Conservation (phyloP, 139 green algal genomes). For the Chloropicon primus region DNA sequence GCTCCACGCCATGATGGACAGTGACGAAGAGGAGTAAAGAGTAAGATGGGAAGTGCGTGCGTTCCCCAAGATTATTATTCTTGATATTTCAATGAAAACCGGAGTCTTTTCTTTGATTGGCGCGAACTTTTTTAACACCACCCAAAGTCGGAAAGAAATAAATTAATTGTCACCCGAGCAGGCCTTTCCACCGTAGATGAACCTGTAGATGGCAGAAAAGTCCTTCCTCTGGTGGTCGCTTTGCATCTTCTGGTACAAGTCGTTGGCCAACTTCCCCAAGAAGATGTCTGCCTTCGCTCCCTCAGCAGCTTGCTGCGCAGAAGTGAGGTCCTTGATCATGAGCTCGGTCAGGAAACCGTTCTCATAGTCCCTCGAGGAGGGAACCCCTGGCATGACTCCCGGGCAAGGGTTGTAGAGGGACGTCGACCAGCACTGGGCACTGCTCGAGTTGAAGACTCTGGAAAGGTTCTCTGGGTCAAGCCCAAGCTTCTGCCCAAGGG, state of each 20-base stretch:
- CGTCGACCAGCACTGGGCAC: slow-evolving; percentile 47
- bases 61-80: too few species aligned
- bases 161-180: neutral
- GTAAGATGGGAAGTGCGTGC: neutral
- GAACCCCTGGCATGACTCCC: slow-evolving; percentile 31
- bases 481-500: slow-evolving; percentile 42
- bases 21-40: neutral
- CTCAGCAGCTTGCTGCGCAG: slow-evolving; percentile 31
- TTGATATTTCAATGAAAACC: too few species aligned
- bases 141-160: too few species aligned
- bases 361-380: slow-evolving; percentile 33
- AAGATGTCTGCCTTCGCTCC: slow-evolving; percentile 12
- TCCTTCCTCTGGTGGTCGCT: slow-evolving; percentile 23
- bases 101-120: too few species aligned
- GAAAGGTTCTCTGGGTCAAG: slow-evolving; percentile 38
- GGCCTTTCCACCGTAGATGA: slow-evolving; percentile 11
- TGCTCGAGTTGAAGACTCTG: slow-evolving; percentile 48
- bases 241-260: slow-evolving; percentile 16
- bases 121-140: too few species aligned
- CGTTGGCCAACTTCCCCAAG: slow-evolving; percentile 8
- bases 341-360: slow-evolving; percentile 37
- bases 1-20: neutral
- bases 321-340: slow-evolving; percentile 44
- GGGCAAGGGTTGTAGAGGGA: slow-evolving; percentile 30
- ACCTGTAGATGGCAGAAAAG: slow-evolving; percentile 18